Percentiles rank a stretch among this genome's conserved stretches.
phyloP scores from a whole-genome alignment of 768 basidiomycete species.

The Pleurotus salmoneostramineus region DNA sequence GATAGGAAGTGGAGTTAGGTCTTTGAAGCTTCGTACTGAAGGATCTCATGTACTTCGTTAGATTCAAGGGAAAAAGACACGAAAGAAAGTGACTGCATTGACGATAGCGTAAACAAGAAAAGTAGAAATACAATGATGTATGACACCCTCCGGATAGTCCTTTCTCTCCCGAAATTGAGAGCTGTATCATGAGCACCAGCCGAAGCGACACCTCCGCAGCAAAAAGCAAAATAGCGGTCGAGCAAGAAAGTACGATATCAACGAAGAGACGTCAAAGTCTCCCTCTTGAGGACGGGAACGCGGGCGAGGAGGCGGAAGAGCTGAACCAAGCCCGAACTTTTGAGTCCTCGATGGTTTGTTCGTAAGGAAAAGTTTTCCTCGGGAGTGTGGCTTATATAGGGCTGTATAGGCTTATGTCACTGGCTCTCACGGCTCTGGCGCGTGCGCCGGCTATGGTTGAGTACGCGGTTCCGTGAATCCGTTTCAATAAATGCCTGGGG shows the following conservation, averaged over 20 bases:
- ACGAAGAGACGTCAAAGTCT: conserved; percentile 30
- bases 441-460: not conserved
- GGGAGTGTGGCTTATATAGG: conserved; percentile 14
- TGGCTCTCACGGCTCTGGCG: conserved; percentile 31
- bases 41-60: too few relatives aligned
- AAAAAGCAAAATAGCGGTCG: conserved; percentile 37
- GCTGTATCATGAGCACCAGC: conserved; percentile 69
- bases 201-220: conserved; percentile 59
- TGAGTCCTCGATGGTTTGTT: conserved; percentile 82
- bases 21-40: too few relatives aligned
- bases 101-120: too few relatives aligned
- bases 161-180: conserved; percentile 24
- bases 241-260: conserved; percentile 32
- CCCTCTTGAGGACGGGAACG: conserved; percentile 88
- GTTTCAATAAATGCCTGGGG: not conserved
- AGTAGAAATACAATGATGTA: conserved; percentile 21
- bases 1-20: too few relatives aligned
- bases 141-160: conserved; percentile 24
- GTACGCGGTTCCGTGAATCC: not conserved
- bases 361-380: conserved; percentile 22
- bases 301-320: conserved; percentile 86
- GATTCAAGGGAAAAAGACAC: too few relatives aligned
- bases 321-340: conserved; percentile 91
- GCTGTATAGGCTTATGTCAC: conserved; percentile 38
- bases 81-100: too few relatives aligned